A percentile compares a stretch with the other conserved stretches of the same genome.
Evolutionary conservation across 768 basidiomycete species (phyloP).

Genomic region (Leccinellum albellum): DNA sequence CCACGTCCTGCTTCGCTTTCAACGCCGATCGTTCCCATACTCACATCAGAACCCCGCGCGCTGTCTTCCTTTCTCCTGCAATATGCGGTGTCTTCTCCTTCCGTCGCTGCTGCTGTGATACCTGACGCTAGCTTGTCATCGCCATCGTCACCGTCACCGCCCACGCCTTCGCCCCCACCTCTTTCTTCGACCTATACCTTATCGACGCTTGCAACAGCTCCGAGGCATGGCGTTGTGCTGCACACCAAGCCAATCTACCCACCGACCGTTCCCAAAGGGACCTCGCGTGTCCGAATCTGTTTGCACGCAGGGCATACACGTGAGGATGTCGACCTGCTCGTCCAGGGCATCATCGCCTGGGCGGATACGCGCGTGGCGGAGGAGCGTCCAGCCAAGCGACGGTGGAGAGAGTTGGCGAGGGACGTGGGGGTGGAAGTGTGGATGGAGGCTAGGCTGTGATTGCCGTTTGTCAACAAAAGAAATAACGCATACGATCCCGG

Average conservation of each 20-base stretch:
- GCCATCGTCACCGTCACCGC: background rate
- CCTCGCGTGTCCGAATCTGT: conserved; percentile 85
- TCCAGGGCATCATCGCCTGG: conserved; percentile 43
- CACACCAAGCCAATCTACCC: conserved; percentile 76
- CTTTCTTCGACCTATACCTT: background rate
- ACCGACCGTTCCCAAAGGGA: conserved; percentile 88
- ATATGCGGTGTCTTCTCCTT: conserved; percentile 1
- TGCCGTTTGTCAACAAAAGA: too few relatives aligned
- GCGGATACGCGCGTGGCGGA: conserved; percentile 19
- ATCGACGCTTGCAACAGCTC: conserved; percentile 2
- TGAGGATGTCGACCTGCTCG: conserved; percentile 59
- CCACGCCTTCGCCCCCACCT: background rate
- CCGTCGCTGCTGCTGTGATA: background rate
- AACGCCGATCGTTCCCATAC: conserved; percentile 77
- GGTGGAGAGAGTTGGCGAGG: too few relatives aligned
- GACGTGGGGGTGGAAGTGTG: conserved; percentile 17
- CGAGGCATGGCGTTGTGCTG: conserved; percentile 35
- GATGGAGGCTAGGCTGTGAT: conserved; percentile 30
- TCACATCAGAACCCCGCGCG: conserved; percentile 71
- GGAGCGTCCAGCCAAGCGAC: background rate
- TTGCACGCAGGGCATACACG: conserved; percentile 72
- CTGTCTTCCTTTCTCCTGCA: conserved; percentile 62
- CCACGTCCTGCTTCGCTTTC: conserved; percentile 16
- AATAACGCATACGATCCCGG: background rate
- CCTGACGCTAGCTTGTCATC: background rate